phyloP scores from a whole-genome alignment of 2,329 filamentous ascomycete genomes.

The Pyricularia sp. region DNA sequence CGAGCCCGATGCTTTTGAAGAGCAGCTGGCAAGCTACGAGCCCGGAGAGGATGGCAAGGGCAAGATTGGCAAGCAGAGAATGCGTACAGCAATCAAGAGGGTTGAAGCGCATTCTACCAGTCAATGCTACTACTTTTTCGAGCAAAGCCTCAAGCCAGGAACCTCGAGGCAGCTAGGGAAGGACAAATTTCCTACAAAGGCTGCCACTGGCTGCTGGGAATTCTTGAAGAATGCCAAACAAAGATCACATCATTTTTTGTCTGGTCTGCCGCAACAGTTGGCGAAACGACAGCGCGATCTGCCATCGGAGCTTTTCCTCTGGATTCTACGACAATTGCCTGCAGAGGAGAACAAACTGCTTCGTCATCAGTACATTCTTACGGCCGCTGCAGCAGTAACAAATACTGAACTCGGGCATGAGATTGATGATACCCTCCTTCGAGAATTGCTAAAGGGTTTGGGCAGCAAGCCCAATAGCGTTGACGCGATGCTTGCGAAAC shows the following conservation, averaged over 20 bases:
- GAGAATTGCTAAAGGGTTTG: slow-evolving; percentile 46
- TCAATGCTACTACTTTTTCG: slow-evolving; percentile 42
- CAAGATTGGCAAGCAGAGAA: slow-evolving; percentile 23
- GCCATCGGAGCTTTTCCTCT: slow-evolving; percentile 57
- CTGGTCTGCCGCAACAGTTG: slow-evolving; percentile 51
- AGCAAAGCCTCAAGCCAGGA: slow-evolving; percentile 9
- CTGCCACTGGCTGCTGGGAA: slow-evolving; percentile 32
- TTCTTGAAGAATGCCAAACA: slow-evolving; percentile 37
- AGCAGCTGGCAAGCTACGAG: slow-evolving; percentile 15
- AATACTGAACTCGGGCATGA: not conserved
- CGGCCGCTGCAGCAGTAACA: slow-evolving; percentile 12
- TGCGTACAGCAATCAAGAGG: slow-evolving; percentile 38
- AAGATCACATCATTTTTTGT: slow-evolving; percentile 50
- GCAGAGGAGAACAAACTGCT: slow-evolving; percentile 45
- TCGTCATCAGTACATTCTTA: slow-evolving; percentile 47
- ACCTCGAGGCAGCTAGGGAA: not conserved
- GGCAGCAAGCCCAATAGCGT: slow-evolving; percentile 43
- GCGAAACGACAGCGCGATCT: slow-evolving; percentile 19
- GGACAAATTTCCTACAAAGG: slow-evolving; percentile 28
- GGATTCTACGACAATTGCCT: slow-evolving; percentile 54
- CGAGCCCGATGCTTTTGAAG: slow-evolving; percentile 14
- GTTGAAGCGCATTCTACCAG: slow-evolving; percentile 22
- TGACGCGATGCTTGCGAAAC: slow-evolving; percentile 13
- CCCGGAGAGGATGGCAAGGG: slow-evolving; percentile 32
- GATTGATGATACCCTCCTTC: slow-evolving; percentile 17